These are phyloP conservation scores for Canavalia gladiata DNA, from an alignment of 306 rosid species.

Conservation along the genomic window DNA sequence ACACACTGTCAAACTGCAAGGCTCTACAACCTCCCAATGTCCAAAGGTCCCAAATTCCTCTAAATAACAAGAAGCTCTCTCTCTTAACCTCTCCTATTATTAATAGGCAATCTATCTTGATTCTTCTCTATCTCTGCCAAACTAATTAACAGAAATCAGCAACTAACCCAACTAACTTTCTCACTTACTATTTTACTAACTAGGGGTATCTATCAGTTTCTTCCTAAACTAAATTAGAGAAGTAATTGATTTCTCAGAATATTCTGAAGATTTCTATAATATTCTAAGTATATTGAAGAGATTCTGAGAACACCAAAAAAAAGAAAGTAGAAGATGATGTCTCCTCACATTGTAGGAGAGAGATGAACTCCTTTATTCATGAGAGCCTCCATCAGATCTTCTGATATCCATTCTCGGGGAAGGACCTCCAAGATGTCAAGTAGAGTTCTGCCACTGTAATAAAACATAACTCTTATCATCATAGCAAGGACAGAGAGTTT, in stretches of 20 bases:
- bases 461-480: constrained; percentile 34
- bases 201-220: not conserved
- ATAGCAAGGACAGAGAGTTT: not conserved
- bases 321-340: constrained; percentile 28
- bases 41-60: too few species aligned
- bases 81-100: too few species aligned
- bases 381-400: constrained; percentile 81
- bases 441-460: constrained; percentile 73
- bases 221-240: not conserved
- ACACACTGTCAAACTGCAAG: too few species aligned
- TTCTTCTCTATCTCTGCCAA: too few species aligned
- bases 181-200: too few species aligned
- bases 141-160: too few species aligned
- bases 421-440: constrained; percentile 75
- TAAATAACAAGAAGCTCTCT: too few species aligned
- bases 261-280: not conserved
- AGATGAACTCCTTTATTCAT: constrained; percentile 64
- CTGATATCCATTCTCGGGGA: constrained; percentile 85
- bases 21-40: too few species aligned
- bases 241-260: not conserved
- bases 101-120: too few species aligned
- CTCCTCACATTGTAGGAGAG: constrained; percentile 72
- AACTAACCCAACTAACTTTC: too few species aligned
- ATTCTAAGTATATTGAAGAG: not conserved
- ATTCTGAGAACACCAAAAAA: not conserved